These are phyloP conservation scores for Fusarium abutilonis DNA, from an alignment of 2,329 filamentous ascomycete species.

Conservation along the genomic window DNA sequence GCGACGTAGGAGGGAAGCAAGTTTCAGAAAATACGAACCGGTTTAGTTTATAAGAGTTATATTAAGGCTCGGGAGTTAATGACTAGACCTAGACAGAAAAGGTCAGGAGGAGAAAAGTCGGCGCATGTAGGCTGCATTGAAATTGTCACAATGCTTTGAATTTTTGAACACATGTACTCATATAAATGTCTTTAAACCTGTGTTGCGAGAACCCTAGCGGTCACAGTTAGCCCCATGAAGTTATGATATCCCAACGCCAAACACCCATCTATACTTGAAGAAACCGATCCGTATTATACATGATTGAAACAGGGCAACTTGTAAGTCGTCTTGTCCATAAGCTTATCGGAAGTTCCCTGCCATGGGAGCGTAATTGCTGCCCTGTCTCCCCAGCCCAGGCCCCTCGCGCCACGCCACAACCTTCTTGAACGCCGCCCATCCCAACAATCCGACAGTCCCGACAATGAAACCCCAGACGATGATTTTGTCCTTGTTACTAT, in stretches of 20 bases:
- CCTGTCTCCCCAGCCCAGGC: constrained; percentile 45
- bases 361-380: constrained; percentile 47
- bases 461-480: constrained; percentile 73
- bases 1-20: constrained; percentile 26
- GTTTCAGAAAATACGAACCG: constrained; percentile 5
- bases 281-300: neutral
- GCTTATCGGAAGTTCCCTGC: constrained; percentile 37
- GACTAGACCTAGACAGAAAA: constrained; percentile 34
- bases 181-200: constrained; percentile 6
- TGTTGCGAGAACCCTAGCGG: neutral
- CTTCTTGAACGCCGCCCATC: constrained; percentile 66
- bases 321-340: neutral
- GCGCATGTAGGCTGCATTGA: constrained; percentile 45
- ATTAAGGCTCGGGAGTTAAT: constrained; percentile 39
- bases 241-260: constrained; percentile 22
- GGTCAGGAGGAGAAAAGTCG: constrained; percentile 38
- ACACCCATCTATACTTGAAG: constrained; percentile 9
- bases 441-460: constrained; percentile 66
- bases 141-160: constrained; percentile 39
- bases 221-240: constrained; percentile 16
- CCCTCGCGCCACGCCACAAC: constrained; percentile 55
- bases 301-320: neutral
- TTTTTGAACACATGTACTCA: constrained; percentile 24
- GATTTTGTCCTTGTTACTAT: constrained; percentile 72
- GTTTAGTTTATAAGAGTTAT: constrained; percentile 18